Conservation (phyloP, 2,329 filamentous ascomycete genomes). For the Fusarium tricinctum region DNA sequence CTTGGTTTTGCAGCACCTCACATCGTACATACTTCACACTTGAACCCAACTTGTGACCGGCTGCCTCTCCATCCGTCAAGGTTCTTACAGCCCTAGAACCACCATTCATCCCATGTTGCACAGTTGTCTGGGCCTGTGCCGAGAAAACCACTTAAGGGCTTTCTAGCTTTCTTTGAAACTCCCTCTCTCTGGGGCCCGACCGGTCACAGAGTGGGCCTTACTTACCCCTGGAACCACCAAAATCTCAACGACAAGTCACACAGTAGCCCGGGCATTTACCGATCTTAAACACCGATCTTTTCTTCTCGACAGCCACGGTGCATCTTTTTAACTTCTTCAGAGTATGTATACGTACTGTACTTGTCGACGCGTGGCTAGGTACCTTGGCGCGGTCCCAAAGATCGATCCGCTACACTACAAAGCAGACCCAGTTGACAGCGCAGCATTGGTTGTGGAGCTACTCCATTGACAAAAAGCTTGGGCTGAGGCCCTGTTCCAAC, state of each 20-base stretch:
- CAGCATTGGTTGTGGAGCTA: conserved; percentile 33
- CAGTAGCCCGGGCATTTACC: background rate
- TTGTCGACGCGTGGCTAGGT: conserved; percentile 33
- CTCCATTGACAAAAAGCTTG: conserved; percentile 33
- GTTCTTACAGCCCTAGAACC: conserved; percentile 21
- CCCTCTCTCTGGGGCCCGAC: conserved; percentile 7
- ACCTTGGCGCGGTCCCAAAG: conserved; percentile 22
- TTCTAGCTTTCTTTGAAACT: conserved; percentile 41
- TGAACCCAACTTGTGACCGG: conserved; percentile 32
- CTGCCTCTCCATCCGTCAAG: conserved; percentile 37
- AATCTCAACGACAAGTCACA: conserved; percentile 15
- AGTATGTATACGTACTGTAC: background rate
- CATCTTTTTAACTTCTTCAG: background rate
- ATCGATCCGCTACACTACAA: conserved; percentile 24
- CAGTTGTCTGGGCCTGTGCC: conserved; percentile 16
- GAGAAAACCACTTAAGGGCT: conserved; percentile 20
- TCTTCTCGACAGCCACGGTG: background rate
- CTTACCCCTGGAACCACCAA: conserved; percentile 34
- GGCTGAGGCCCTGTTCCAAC: conserved; percentile 29
- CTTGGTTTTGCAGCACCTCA: conserved; percentile 9
- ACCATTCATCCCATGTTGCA: conserved; percentile 46
- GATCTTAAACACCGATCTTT: conserved; percentile 2
- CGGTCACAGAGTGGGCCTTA: conserved; percentile 22
- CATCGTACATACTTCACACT: conserved; percentile 4
- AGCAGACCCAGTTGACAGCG: conserved; percentile 30